Evolutionary conservation across 306 rosid genomes (phyloP).

Genomic region (Cucumis cinereus): DNA sequence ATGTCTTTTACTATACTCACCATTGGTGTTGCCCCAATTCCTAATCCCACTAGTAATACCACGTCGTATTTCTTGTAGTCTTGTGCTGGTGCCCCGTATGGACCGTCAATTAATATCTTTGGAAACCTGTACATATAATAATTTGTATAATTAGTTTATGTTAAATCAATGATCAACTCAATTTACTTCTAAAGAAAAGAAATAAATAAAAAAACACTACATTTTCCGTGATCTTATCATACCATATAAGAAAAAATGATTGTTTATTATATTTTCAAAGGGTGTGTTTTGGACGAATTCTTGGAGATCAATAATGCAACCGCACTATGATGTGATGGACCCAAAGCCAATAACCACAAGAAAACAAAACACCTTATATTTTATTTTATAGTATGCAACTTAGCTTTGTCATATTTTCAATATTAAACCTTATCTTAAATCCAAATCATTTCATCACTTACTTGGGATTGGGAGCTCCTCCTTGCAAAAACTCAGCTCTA

Average conservation of each 20-base stretch:
- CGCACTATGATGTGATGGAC: neutral
- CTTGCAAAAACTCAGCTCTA: slow-evolving; percentile 29
- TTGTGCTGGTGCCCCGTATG: slow-evolving; percentile 56
- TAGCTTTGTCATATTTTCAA: too few relatives aligned
- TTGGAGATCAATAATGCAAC: neutral
- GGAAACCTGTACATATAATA: slow-evolving; percentile 19
- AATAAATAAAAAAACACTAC: too few relatives aligned
- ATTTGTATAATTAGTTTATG: neutral
- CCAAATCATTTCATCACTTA: neutral
- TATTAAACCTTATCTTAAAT: neutral
- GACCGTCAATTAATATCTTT: slow-evolving; percentile 41
- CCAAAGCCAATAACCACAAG: neutral
- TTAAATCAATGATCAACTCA: neutral
- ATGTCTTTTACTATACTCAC: slow-evolving; percentile 52
- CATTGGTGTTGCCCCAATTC: slow-evolving; percentile 59
- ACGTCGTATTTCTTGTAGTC: slow-evolving; percentile 53
- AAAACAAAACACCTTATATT: too few relatives aligned
- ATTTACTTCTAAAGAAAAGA: too few relatives aligned
- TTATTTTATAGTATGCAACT: too few relatives aligned
- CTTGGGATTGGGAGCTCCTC: slow-evolving; percentile 23
- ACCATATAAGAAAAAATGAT: neutral
- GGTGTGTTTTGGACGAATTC: neutral
- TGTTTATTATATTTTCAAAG: neutral
- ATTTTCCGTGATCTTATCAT: neutral
- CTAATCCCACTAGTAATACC: slow-evolving; percentile 43